phyloP scores from a whole-genome alignment of 768 basidiomycete species.

The Asterophora lycoperdoides region DNA sequence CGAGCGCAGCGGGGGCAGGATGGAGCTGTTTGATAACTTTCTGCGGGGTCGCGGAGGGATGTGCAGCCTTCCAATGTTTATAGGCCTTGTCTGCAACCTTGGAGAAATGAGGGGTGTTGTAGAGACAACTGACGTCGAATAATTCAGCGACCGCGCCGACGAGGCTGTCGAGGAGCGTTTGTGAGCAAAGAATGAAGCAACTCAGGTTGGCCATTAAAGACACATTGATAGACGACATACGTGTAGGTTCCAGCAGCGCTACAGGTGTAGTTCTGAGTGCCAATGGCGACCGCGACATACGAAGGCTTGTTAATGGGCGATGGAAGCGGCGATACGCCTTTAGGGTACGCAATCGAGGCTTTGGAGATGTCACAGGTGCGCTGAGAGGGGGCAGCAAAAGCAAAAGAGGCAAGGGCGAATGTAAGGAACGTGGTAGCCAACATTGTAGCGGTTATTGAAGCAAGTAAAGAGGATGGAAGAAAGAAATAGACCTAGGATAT shows the following conservation, averaged over 20 bases:
- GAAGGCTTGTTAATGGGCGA: constrained; percentile 30
- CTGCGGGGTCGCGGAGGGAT: constrained; percentile 6
- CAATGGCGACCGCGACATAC: constrained; percentile 43
- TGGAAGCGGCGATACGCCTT: constrained; percentile 29
- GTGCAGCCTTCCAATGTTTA: constrained; percentile 22
- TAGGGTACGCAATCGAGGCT: constrained; percentile 25
- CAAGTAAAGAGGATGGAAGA: background rate
- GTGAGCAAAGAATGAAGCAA: no score
- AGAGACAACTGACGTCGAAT: constrained; percentile 52
- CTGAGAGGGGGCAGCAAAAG: constrained; percentile 12
- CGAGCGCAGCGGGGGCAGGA: constrained; percentile 20
- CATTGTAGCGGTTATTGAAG: constrained; percentile 12
- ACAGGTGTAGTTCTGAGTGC: constrained; percentile 58
- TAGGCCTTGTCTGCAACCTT: constrained; percentile 27
- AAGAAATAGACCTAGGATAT: background rate
- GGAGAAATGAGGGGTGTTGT: constrained; percentile 21
- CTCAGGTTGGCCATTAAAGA: no score
- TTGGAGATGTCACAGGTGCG: constrained; percentile 22
- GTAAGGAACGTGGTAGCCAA: constrained; percentile 23
- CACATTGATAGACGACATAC: constrained; percentile 31
- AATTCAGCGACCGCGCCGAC: constrained; percentile 48
- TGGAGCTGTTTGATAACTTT: constrained; percentile 12
- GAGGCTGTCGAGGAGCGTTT: constrained; percentile 27
- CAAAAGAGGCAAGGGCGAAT: constrained; percentile 18
- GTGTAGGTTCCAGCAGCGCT: constrained; percentile 34